Conservation (phyloP, 805 yeast genomes). For the Candida easanensis region DNA sequence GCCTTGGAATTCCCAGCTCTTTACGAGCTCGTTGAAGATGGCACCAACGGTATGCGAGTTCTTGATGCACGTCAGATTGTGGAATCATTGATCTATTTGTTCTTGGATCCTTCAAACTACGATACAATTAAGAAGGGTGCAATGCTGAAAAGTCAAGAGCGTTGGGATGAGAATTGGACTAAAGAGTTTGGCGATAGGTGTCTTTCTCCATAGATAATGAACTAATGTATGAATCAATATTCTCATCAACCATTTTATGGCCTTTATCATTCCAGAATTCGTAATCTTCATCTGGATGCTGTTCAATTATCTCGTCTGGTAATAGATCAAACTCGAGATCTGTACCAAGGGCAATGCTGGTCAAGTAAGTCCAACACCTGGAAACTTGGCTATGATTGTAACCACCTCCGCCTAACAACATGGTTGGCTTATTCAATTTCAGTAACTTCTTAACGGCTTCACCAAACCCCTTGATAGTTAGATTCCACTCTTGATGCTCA, state of each 20-base stretch:
- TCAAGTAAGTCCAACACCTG: slow-evolving; percentile 49
- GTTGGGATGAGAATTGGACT: slow-evolving; percentile 81
- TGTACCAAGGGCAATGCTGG: slow-evolving; percentile 23
- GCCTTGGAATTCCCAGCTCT: slow-evolving; percentile 76
- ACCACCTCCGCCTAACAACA: slow-evolving; percentile 77
- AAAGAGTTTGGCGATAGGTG: slow-evolving; percentile 18
- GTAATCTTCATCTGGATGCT: slow-evolving; percentile 39
- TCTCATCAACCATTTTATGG: slow-evolving; percentile 31
- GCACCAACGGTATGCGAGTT: slow-evolving; percentile 67
- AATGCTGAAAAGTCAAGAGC: slow-evolving; percentile 54
- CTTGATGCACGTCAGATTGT: slow-evolving; percentile 42
- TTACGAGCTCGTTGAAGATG: slow-evolving; percentile 68
- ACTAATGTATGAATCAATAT: slow-evolving; percentile 31
- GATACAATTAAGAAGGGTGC: slow-evolving; percentile 64
- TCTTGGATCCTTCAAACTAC: slow-evolving; percentile 34
- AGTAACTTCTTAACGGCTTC: slow-evolving; percentile 32
- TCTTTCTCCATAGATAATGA: slow-evolving; percentile 11
- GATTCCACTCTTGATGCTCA: slow-evolving; percentile 64
- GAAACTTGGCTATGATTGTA: slow-evolving; percentile 62
- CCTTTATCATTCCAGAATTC: slow-evolving; percentile 46
- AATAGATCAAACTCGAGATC: slow-evolving; percentile 40
- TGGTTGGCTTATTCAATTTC: slow-evolving; percentile 32
- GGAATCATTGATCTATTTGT: slow-evolving; percentile 35
- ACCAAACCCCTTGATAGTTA: slow-evolving; percentile 51
- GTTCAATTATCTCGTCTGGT: slow-evolving; percentile 49